Conservation (phyloP, 169 alveolate species). For the Plasmodium reichenowi region DNA sequence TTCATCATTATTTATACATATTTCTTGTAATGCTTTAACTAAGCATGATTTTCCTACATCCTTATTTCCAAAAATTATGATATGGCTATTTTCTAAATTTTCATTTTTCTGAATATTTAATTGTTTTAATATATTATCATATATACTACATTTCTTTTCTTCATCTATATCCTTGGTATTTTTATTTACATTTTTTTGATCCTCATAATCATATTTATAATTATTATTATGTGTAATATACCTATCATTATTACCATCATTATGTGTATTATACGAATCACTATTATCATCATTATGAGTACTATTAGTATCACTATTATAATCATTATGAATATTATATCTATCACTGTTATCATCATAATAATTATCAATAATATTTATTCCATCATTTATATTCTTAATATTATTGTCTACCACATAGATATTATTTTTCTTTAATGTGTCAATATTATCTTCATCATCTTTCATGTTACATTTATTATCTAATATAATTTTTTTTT, state of each 20-base stretch:
- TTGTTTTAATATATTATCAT: conserved; percentile 55
- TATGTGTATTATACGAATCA: background rate
- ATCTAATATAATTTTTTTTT: too few relatives aligned
- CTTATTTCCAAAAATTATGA: conserved; percentile 61
- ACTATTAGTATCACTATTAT: background rate
- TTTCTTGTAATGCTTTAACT: conserved; percentile 32
- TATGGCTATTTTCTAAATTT: conserved; percentile 56
- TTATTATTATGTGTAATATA: background rate
- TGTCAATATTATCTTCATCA: too few relatives aligned
- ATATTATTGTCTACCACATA: too few relatives aligned
- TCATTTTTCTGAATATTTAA: conserved; percentile 40
- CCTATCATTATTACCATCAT: background rate
- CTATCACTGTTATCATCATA: background rate
- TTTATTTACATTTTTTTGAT: background rate
- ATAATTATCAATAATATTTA: too few relatives aligned
- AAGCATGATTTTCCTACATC: conserved; percentile 63
- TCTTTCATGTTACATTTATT: too few relatives aligned
- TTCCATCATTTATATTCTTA: too few relatives aligned
- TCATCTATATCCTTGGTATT: background rate
- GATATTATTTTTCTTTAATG: too few relatives aligned
- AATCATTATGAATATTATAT: background rate
- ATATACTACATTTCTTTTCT: conserved; percentile 9
- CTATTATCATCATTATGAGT: background rate
- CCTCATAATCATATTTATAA: background rate
- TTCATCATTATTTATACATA: conserved; percentile 21